Evolutionary conservation across 2,329 filamentous ascomycete species (phyloP), one percentile per base, ranked within the genome.

Genomic region (Exutisphaerella laricina): DNA sequence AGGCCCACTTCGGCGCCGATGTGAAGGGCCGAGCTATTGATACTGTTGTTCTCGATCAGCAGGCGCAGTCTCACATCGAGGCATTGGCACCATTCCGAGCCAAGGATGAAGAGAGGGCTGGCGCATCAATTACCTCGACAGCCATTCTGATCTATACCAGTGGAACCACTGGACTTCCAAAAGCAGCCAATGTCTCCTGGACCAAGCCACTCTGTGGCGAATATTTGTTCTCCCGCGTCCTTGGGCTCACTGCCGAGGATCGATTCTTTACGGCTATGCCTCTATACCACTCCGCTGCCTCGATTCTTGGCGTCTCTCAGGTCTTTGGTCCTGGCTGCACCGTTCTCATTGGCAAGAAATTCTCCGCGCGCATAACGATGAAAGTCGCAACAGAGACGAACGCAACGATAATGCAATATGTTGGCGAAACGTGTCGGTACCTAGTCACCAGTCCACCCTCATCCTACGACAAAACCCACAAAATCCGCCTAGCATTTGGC

Each of bases 191-290:
- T 12, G 60, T 66, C 4, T 45, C 48, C n/a, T 66, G 63, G 63
- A 49, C 42, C 26, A 64, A 63, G 46, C 49, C 55, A 4, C 36
- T 52, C 2, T 49, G 54, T 20, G 58, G 55, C 9, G 44, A 45
- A 6, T 39, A 43, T n/a, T 52, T 58, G 43, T 58, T 61, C 36
- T 30, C 53, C 9, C 50, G 48, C 14, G 34, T 56, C 21, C 51
- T 92, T 58, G 81, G 78, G 16, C 77, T 94, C 44, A 76, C 79
- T 22, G 76, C 76, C 1, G 78, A 90, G 45, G 81, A 77, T 47
- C 87, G 94, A 58, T 89, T 94, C 64, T 94, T 92, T 63, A 83
- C 82, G 9, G 82, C 82, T 43, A 94, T 95, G 86, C 88, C 88
- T 0, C 72, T 95, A 5, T 94, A 95, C 60, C 88, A 95, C 68